Percentiles rank a stretch among this genome's conserved stretches.
Conservation (phyloP, 148 eudicot species). For the Rhododendron williamsianum region DNA sequence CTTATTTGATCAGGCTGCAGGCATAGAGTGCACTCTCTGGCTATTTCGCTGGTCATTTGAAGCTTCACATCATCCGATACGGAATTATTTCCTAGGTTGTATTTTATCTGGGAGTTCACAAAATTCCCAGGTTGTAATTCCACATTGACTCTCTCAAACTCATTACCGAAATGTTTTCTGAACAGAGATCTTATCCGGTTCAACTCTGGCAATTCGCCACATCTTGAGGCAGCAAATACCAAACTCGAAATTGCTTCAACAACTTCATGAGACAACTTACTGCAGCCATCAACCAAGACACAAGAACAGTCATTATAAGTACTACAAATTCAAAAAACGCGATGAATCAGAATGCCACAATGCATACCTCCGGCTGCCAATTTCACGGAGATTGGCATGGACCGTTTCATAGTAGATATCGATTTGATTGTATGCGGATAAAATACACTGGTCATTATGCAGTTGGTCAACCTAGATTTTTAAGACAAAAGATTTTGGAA, state of each 20-base stretch:
- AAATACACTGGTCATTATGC: slow-evolving; percentile 16
- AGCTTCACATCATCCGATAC: slow-evolving; percentile 10
- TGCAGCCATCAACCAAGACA: slow-evolving; percentile 4
- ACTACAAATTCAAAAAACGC: neutral
- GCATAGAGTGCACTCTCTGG: neutral
- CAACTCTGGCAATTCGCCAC: slow-evolving; percentile 30
- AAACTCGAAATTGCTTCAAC: slow-evolving; percentile 25
- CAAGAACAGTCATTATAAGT: neutral
- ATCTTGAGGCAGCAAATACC: slow-evolving; percentile 32
- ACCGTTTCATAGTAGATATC: slow-evolving; percentile 19
- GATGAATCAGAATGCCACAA: neutral
- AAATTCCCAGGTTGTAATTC: slow-evolving; percentile 23
- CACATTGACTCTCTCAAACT: slow-evolving; percentile 20
- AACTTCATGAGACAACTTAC: slow-evolving; percentile 10
- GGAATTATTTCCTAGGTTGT: slow-evolving; percentile 5
- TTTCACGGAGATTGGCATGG: neutral
- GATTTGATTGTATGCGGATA: slow-evolving; percentile 27
- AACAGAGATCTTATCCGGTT: slow-evolving; percentile 8
- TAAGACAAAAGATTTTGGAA: neutral
- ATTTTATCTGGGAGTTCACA: slow-evolving; percentile 17
- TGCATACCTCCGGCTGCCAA: slow-evolving; percentile 16
- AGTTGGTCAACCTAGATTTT: slow-evolving; percentile 17
- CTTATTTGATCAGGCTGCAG: neutral
- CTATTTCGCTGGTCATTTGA: slow-evolving; percentile 11
- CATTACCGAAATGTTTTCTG: slow-evolving; percentile 7